Percentiles rank a stretch among this genome's conserved stretches.
Evolutionary conservation across 306 rosid genomes (phyloP).

Genomic region (Cyclanthera cordifolia): DNA sequence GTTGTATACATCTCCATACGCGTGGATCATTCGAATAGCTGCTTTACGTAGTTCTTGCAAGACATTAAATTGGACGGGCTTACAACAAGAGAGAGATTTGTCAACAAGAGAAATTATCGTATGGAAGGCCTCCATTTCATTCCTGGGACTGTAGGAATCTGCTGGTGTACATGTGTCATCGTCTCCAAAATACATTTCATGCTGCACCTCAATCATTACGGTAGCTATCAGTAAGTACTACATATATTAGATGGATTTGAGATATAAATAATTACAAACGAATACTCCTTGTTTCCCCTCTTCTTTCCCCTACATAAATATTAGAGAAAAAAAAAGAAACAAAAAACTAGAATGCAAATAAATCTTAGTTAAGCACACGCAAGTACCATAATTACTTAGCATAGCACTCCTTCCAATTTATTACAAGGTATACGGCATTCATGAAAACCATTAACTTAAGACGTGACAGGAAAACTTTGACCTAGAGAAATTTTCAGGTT

Average conservation of each 20-base stretch:
- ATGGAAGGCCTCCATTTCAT: conserved; percentile 66
- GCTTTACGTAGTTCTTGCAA: conserved; percentile 33
- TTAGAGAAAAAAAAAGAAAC: not conserved
- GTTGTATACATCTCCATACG: conserved; percentile 26
- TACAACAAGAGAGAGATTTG: conserved; percentile 28
- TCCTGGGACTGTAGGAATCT: conserved; percentile 62
- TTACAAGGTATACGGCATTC: not conserved
- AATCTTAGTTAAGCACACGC: not conserved
- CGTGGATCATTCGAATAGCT: conserved; percentile 34
- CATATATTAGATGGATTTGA: conserved; percentile 1
- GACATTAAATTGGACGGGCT: conserved; percentile 24
- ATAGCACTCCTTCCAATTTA: not conserved
- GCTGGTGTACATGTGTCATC: conserved; percentile 28
- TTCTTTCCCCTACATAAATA: not conserved
- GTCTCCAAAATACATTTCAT: conserved; percentile 71
- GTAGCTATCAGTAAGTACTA: conserved; percentile 18
- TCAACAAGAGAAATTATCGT: conserved; percentile 45
- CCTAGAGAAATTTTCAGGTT: conserved; percentile 21
- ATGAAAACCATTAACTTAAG: conserved; percentile 10
- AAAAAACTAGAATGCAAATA: conserved; percentile 3
- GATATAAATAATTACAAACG: not conserved
- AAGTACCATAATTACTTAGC: not conserved
- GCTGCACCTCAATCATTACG: conserved; percentile 35
- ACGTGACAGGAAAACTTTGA: conserved; percentile 9
- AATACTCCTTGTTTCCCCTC: not conserved